Conservation (phyloP, 2,329 filamentous ascomycete species). For the Apiospora koreana region DNA sequence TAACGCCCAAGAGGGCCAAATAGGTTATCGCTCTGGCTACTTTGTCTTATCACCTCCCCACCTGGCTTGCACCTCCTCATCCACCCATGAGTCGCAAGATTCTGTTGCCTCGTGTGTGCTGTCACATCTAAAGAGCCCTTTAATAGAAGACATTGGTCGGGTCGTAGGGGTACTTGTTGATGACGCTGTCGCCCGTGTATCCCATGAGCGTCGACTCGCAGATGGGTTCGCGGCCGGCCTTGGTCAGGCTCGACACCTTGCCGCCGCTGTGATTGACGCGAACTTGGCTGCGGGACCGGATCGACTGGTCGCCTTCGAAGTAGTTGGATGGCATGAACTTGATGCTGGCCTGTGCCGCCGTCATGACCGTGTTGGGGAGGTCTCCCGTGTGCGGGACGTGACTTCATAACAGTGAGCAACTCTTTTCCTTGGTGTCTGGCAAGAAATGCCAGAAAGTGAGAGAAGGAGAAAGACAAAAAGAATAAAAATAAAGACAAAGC, state of each 20-base stretch:
- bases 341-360: slow-evolving; percentile 38
- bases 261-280: not conserved
- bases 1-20: no score
- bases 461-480: not conserved
- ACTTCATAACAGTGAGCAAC: slow-evolving; percentile 46
- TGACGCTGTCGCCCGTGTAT: not conserved
- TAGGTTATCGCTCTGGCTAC: no score
- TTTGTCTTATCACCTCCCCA: not conserved
- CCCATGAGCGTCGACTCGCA: not conserved
- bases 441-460: not conserved
- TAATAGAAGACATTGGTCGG: not conserved
- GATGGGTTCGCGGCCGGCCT: not conserved
- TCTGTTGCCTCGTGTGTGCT: not conserved
- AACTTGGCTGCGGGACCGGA: not conserved
- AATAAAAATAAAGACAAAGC: slow-evolving; percentile 17
- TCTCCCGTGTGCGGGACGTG: slow-evolving; percentile 44
- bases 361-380: slow-evolving; percentile 46
- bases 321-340: slow-evolving; percentile 40
- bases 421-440: not conserved
- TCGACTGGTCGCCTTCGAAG: slow-evolving; percentile 21
- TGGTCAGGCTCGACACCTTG: not conserved
- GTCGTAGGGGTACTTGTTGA: slow-evolving; percentile 5
- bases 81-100: not conserved
- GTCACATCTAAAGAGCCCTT: not conserved
- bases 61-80: no score